These are phyloP conservation scores for Xylaria sp. DNA, from an alignment of 2,329 filamentous ascomycete genomes.

Conservation along the genomic window DNA sequence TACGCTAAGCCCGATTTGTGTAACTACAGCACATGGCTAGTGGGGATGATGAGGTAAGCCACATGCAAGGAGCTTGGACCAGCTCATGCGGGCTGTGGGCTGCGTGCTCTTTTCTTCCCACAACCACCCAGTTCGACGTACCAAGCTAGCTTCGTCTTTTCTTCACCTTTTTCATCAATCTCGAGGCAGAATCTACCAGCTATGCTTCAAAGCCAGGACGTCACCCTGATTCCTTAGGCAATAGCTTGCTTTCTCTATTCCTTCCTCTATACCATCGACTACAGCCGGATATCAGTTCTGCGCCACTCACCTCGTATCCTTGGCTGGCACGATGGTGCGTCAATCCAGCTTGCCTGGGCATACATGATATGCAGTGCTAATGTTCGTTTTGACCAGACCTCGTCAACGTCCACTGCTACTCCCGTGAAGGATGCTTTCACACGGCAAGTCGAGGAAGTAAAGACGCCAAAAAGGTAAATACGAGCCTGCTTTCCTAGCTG, in stretches of 20 bases:
- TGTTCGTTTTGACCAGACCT: conserved; percentile 62
- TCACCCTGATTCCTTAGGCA: conserved; percentile 3
- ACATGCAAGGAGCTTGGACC: conserved; percentile 7
- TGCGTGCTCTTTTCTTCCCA: conserved; percentile 32
- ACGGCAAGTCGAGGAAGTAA: conserved; percentile 82
- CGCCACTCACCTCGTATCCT: conserved; percentile 19
- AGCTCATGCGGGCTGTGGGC: neutral
- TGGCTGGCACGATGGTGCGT: conserved; percentile 37
- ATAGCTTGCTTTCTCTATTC: neutral
- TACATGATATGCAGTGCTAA: neutral
- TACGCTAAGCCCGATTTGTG: too few relatives aligned
- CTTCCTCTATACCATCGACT: neutral
- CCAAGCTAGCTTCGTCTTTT: conserved; percentile 25
- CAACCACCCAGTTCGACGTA: conserved; percentile 27
- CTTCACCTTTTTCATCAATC: conserved; percentile 25
- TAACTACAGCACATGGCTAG: too few relatives aligned
- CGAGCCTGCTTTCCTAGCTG: conserved; percentile 18
- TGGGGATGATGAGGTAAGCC: neutral
- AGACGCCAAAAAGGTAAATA: conserved; percentile 89
- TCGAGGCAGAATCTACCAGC: conserved; percentile 24
- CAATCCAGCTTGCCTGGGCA: neutral
- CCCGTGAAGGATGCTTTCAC: conserved; percentile 81
- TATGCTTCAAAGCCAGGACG: conserved; percentile 22
- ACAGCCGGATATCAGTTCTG: conserved; percentile 22
- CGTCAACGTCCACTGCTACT: conserved; percentile 78